Evolutionary conservation across 2,329 filamentous ascomycete species (phyloP), one percentile per base, ranked within the genome.

Genomic region (Aspergillus spinulosporus): DNA sequence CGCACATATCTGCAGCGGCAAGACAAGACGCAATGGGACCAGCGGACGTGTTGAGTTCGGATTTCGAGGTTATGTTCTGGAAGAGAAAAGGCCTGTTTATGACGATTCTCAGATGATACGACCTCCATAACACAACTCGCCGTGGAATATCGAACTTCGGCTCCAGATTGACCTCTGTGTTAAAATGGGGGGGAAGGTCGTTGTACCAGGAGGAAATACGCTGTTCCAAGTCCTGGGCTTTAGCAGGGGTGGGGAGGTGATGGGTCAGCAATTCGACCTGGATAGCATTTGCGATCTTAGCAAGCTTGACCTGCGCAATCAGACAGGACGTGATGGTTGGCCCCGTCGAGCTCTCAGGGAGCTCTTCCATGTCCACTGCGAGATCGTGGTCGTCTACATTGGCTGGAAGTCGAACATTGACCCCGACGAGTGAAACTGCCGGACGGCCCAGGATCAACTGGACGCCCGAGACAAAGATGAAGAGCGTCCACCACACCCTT

Each of bases 81-180:
- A 65, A 64, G 6, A 65, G 52, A 29, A 63, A 64, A 0, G 63
- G 63, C 2, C 63, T 57, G 42, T 64, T 62, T 29, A 65, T 60
- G 28, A 65, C 61, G 9, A 65, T 65, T 14, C 63, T 61, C 5
- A 65, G 56, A 50, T 65, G 62, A 47, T 63, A 64, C 1, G 63
- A 63, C 1, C 63, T 49, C 62, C 63, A 65, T 2, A 65, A 42
- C 1, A 64, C 57, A 11, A 64, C 54, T 5, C 59, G 53, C 14
- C 59, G 56, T 1, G 63, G 59, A 11, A 65, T 55, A 9, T 65
- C 62, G 28, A 63, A 60, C 5, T 54, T 55, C 8, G 56, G 49
- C 14, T 62, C 58, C 15, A 64, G 48, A 12, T 48, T 40, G 39
- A 59, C 21, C 5, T 53, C 39, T 7, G 49, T 52, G 14, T 52